Conservation (phyloP, 148 eudicot species). For the Spergularia marina region DNA sequence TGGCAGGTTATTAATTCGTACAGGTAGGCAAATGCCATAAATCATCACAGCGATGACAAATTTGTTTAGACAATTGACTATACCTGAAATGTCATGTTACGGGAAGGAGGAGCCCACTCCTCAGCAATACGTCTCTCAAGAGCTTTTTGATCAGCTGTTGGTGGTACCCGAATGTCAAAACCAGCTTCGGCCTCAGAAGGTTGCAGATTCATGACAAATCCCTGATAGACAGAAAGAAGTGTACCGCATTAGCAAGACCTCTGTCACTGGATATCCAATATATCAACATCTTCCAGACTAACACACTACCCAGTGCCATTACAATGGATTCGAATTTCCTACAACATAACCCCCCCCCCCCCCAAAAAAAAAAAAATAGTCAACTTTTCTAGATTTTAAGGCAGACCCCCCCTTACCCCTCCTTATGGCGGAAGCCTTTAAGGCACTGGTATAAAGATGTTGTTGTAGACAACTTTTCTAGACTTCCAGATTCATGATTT, state of each 20-base stretch:
- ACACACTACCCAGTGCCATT: background rate
- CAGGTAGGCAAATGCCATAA: background rate
- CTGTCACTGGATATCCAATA: background rate
- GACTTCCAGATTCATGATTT: too few species aligned
- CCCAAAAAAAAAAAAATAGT: too few species aligned
- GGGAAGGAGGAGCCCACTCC: constrained; percentile 97
- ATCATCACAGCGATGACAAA: background rate
- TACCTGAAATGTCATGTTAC: constrained; percentile 97
- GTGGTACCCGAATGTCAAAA: constrained; percentile 90
- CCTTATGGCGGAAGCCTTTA: too few species aligned
- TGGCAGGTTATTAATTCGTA: background rate
- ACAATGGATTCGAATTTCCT: background rate
- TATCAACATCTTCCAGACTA: background rate
- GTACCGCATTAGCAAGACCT: constrained; percentile 12
- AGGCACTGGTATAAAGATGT: too few species aligned
- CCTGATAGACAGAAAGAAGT: constrained; percentile 41
- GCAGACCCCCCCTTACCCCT: too few species aligned
- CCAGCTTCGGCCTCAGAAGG: constrained; percentile 98
- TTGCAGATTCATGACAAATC: constrained; percentile 97
- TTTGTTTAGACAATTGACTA: constrained; percentile 10
- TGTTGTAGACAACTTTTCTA: too few species aligned
- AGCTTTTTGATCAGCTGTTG: constrained; percentile 67
- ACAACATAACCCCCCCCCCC: too few species aligned
- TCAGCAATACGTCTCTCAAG: constrained; percentile 70
- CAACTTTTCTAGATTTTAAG: too few species aligned